Percentiles rank a stretch among this genome's conserved stretches.
Evolutionary conservation across 192 early-diverging fungal species (phyloP).

Genomic region (Irineochytrium annulatum): DNA sequence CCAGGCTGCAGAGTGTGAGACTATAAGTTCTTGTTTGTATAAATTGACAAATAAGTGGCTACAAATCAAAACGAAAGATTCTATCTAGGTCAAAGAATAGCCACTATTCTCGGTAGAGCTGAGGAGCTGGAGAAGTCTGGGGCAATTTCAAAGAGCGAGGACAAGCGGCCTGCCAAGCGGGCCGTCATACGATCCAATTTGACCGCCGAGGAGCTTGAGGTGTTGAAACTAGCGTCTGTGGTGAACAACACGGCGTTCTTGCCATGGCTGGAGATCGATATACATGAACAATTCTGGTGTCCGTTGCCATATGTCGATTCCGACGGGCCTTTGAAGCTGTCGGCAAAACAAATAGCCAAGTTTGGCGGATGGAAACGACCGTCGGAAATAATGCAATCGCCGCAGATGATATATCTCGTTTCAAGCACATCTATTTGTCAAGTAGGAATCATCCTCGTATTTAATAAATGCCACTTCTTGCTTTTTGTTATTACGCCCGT

Average conservation of each 20-base stretch:
- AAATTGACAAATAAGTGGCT: no score
- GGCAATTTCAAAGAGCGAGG: no score
- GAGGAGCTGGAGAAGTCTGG: no score
- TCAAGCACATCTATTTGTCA: conserved; percentile 44
- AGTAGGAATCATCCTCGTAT: conserved; percentile 14
- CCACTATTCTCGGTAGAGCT: no score
- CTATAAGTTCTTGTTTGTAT: no score
- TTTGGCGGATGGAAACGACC: conserved; percentile 84
- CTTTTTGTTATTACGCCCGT: no score
- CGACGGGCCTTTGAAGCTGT: conserved; percentile 72
- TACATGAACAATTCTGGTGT: conserved; percentile 55
- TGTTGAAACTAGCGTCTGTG: conserved; percentile 63
- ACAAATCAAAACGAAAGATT: no score
- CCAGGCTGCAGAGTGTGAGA: no score
- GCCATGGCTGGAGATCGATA: conserved; percentile 69
- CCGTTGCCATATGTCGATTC: conserved; percentile 61
- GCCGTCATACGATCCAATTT: not conserved
- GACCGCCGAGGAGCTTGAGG: conserved; percentile 23
- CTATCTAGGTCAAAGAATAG: no score
- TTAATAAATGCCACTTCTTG: no score
- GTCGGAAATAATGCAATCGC: conserved; percentile 62
- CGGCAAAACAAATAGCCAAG: conserved; percentile 65
- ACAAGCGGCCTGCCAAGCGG: no score
- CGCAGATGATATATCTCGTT: conserved; percentile 63
- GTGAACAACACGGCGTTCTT: conserved; percentile 69